Conservation (phyloP, 129 eudicot species). For the Chrysanthemum seticuspe region DNA sequence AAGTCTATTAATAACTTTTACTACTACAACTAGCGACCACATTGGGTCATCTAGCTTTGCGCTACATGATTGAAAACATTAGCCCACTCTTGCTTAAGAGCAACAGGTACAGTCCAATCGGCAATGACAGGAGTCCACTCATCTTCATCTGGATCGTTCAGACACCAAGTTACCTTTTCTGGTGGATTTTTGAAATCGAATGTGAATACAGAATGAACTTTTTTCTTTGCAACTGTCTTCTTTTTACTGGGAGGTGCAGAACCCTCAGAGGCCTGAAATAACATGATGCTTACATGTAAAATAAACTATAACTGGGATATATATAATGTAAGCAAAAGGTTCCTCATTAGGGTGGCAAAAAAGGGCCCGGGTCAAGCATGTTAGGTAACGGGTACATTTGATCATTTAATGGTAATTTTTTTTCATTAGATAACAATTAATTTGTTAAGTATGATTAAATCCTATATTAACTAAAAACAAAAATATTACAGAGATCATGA, state of each 20-base stretch:
- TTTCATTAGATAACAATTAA: too few relatives aligned
- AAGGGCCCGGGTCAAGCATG: too few relatives aligned
- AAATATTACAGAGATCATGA: too few relatives aligned
- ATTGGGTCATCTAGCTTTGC: constrained; percentile 11
- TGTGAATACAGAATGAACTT: constrained; percentile 30
- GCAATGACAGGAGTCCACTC: constrained; percentile 46
- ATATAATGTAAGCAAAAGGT: not conserved
- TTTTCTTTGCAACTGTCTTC: constrained; percentile 38
- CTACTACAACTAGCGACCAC: not conserved
- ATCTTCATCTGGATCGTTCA: constrained; percentile 34
- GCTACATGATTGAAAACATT: constrained; percentile 38
- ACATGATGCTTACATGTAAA: not conserved
- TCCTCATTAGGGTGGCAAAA: too few relatives aligned
- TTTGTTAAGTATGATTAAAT: too few relatives aligned
- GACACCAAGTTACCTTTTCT: constrained; percentile 42
- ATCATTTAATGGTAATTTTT: too few relatives aligned
- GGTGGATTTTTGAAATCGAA: constrained; percentile 49
- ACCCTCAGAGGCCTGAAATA: constrained; percentile 33
- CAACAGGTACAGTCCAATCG: constrained; percentile 31
- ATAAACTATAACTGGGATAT: not conserved
- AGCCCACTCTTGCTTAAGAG: constrained; percentile 46
- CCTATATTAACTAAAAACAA: too few relatives aligned
- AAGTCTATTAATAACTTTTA: constrained; percentile 1
- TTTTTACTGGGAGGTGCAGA: constrained; percentile 37
- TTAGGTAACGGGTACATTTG: too few relatives aligned